phyloP scores from a whole-genome alignment of 768 basidiomycete species.

The Termitomyces sp. region DNA sequence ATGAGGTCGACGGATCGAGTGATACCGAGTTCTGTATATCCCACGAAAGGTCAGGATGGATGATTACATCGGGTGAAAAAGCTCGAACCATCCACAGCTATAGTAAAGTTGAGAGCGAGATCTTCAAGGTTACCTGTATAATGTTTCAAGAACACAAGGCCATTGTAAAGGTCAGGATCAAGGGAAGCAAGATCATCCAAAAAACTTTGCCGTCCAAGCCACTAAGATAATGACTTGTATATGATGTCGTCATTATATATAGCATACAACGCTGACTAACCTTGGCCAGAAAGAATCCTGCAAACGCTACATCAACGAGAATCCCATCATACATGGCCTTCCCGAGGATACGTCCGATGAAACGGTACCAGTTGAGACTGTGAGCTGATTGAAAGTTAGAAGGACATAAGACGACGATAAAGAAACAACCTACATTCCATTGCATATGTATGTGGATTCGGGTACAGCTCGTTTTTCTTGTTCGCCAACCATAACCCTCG shows the following conservation, averaged over 20 bases:
- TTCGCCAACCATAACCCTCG: conserved; percentile 92
- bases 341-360: conserved; percentile 90
- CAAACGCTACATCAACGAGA: conserved; percentile 90
- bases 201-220: conserved; percentile 89
- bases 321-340: conserved; percentile 98
- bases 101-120: conserved; percentile 83
- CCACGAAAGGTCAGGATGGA: neutral
- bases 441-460: conserved; percentile 89
- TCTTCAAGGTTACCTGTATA: conserved; percentile 86
- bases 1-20: conserved; percentile 74
- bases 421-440: conserved; percentile 61
- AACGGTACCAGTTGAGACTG: conserved; percentile 87
- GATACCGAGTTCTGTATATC: conserved; percentile 68
- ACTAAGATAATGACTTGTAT: conserved; percentile 36
- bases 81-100: conserved; percentile 73
- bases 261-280: conserved; percentile 26
- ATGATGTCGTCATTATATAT: neutral
- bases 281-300: conserved; percentile 91
- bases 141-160: conserved; percentile 89
- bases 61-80: neutral
- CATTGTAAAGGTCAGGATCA: conserved; percentile 89
- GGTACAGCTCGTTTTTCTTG: conserved; percentile 90
- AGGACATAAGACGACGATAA: neutral
- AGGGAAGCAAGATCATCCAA: conserved; percentile 90
- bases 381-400: conserved; percentile 44